These are phyloP conservation scores for Hibiscus trionum DNA, from an alignment of 345 rosid species.

Conservation along the genomic window DNA sequence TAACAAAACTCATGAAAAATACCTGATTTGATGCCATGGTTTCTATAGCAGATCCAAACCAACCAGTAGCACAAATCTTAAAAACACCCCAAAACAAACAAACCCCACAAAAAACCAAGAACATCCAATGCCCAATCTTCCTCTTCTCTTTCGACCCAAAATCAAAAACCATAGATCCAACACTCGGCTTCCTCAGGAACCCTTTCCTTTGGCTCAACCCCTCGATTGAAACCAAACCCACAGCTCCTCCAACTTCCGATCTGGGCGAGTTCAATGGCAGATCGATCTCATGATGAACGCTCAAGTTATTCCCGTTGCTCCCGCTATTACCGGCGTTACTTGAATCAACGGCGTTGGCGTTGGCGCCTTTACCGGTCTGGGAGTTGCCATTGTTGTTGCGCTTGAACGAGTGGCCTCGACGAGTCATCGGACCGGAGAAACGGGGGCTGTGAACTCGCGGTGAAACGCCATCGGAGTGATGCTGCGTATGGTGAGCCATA, in stretches of 20 bases:
- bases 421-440: slow-evolving; percentile 80
- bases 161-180: slow-evolving; percentile 51
- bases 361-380: slow-evolving; percentile 2
- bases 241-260: slow-evolving; percentile 45
- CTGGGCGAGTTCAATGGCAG: slow-evolving; percentile 59
- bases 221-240: slow-evolving; percentile 15
- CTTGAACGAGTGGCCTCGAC: slow-evolving; percentile 86
- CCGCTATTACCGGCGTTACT: slow-evolving; percentile 4
- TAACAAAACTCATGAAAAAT: not conserved
- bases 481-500: slow-evolving; percentile 44
- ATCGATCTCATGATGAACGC: slow-evolving; percentile 68
- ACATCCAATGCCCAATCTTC: slow-evolving; percentile 89
- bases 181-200: slow-evolving; percentile 35
- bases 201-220: slow-evolving; percentile 45
- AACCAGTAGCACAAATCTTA: slow-evolving; percentile 80
- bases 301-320: slow-evolving; percentile 11
- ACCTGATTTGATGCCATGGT: slow-evolving; percentile 49
- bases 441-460: slow-evolving; percentile 81
- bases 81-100: slow-evolving; percentile 83
- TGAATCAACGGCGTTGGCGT: not conserved
- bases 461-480: slow-evolving; percentile 62
- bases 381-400: slow-evolving; percentile 34
- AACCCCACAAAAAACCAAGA: slow-evolving; percentile 65
- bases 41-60: slow-evolving; percentile 87
- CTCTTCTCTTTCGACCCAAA: slow-evolving; percentile 62